These are phyloP conservation scores for Saprolegnia diclina DNA, from an alignment of 352 stramenopile genomes.

Conservation along the genomic window DNA sequence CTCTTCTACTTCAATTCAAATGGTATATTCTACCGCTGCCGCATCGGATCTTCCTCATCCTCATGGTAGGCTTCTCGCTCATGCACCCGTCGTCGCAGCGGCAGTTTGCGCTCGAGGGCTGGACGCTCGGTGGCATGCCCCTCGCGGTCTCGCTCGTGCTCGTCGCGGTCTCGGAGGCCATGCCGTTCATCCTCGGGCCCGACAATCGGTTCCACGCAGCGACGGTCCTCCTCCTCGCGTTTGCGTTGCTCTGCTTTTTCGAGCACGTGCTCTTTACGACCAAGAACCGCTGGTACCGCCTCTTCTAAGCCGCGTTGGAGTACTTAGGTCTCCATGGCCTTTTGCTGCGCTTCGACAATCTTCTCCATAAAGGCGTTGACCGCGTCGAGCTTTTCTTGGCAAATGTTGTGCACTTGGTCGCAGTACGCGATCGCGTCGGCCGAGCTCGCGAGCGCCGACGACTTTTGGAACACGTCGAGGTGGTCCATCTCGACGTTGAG, in stretches of 20 bases:
- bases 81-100: conserved; percentile 21
- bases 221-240: conserved; percentile 1
- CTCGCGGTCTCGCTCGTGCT: conserved; percentile 13
- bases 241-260: conserved; percentile 15
- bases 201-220: conserved; percentile 21
- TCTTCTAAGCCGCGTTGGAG: conserved; percentile 11
- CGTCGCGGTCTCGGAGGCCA: conserved; percentile 14
- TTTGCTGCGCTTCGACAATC: conserved; percentile 74
- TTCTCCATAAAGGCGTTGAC: conserved; percentile 83
- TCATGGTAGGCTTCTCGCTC: conserved; percentile 9
- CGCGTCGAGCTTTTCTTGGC: conserved; percentile 82
- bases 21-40: not conserved
- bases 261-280: conserved; percentile 25
- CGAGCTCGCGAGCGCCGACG: conserved; percentile 64
- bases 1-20: conserved; percentile 19
- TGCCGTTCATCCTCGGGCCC: conserved; percentile 20
- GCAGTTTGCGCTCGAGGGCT: conserved; percentile 26
- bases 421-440: conserved; percentile 79
- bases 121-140: conserved; percentile 6
- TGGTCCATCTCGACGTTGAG: conserved; percentile 65
- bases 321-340: conserved; percentile 63
- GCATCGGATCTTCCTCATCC: not conserved
- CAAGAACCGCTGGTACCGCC: conserved; percentile 26
- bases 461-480: conserved; percentile 71
- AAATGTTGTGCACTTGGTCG: conserved; percentile 79